Percentiles rank a stretch among this genome's conserved stretches.
Conservation (phyloP, 106 monocot species). For the Platanthera zijinensis region DNA sequence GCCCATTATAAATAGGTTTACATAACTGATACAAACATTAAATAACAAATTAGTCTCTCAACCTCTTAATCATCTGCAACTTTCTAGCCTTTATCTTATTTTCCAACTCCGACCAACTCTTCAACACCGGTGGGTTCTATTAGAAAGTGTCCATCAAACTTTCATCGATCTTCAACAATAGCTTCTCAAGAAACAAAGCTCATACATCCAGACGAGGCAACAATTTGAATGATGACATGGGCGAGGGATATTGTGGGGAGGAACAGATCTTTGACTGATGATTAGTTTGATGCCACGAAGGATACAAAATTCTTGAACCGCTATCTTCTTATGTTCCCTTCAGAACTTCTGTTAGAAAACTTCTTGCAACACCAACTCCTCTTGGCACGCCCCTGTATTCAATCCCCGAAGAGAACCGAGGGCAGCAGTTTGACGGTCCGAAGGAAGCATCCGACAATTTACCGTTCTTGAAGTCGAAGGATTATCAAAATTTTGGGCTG, state of each 20-base stretch:
- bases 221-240: conserved; percentile 43
- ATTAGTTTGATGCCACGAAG: conserved; percentile 75
- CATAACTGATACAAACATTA: too few relatives aligned
- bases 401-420: conserved; percentile 89
- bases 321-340: conserved; percentile 85
- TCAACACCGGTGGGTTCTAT: too few relatives aligned
- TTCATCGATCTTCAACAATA: too few relatives aligned
- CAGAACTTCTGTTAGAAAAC: conserved; percentile 81
- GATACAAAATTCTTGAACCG: conserved; percentile 85
- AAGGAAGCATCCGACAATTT: conserved; percentile 84
- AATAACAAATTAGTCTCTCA: too few relatives aligned
- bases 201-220: too few relatives aligned
- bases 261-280: conserved; percentile 79
- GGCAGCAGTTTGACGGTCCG: conserved; percentile 89
- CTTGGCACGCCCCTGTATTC: conserved; percentile 76
- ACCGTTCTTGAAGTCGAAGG: conserved; percentile 90
- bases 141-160: too few relatives aligned
- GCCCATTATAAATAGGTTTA: too few relatives aligned
- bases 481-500: conserved; percentile 78
- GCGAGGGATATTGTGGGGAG: conserved; percentile 89
- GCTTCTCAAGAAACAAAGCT: too few relatives aligned
- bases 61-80: too few relatives aligned
- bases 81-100: too few relatives aligned
- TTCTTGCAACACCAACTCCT: conserved; percentile 82
- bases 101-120: too few relatives aligned